Percentiles rank a stretch among this genome's conserved stretches.
Conservation (phyloP, 1,139 yeast genomes). For the Lodderomyces parapsilosis region DNA sequence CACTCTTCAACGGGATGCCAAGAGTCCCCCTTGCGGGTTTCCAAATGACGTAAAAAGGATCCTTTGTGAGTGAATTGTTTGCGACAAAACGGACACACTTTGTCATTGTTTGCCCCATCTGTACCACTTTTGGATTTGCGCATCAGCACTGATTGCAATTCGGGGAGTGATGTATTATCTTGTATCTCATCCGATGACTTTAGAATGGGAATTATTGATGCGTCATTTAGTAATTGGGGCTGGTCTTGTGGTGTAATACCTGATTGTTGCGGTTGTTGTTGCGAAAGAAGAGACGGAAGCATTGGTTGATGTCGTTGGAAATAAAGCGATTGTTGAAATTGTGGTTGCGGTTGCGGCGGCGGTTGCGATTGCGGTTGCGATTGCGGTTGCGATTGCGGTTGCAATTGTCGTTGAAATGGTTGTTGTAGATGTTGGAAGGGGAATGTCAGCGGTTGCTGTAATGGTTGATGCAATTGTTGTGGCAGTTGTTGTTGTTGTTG, state of each 20-base stretch:
- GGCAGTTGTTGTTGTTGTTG: slow-evolving; percentile 4
- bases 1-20: slow-evolving; percentile 19
- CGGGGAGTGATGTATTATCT: neutral
- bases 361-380: neutral
- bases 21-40: slow-evolving; percentile 20
- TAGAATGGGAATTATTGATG: slow-evolving; percentile 7
- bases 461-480: too few species aligned
- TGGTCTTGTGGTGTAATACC: neutral
- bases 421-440: slow-evolving; percentile 3
- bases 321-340: slow-evolving; percentile 2
- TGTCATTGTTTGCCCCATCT: slow-evolving; percentile 5
- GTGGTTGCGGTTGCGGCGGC: slow-evolving; percentile 5
- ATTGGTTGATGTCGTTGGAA: slow-evolving; percentile 6
- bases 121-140: slow-evolving; percentile 8
- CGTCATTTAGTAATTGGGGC: neutral
- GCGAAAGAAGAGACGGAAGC: neutral
- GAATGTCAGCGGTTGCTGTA: slow-evolving; percentile 8
- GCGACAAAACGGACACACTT: slow-evolving; percentile 18
- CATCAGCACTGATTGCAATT: slow-evolving; percentile 6
- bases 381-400: slow-evolving; percentile 3
- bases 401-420: slow-evolving; percentile 1
- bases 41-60: slow-evolving; percentile 20
- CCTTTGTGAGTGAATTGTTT: slow-evolving; percentile 19
- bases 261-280: slow-evolving; percentile 2
- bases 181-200: slow-evolving; percentile 9